Conservation (phyloP, 352 stramenopile species). For the Phytophthora megakarya region DNA sequence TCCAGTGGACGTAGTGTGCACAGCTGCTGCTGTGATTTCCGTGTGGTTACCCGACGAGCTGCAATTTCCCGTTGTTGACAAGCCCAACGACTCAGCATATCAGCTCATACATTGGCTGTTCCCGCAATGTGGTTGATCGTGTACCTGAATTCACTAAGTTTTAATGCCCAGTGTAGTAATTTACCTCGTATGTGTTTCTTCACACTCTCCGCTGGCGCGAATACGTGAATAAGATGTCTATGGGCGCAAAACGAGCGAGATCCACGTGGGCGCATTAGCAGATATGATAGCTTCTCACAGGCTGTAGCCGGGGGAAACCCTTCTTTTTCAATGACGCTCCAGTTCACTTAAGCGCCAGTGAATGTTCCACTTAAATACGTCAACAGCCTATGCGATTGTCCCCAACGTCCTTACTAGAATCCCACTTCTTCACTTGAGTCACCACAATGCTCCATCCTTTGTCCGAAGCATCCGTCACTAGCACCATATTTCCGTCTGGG, state of each 20-base stretch:
- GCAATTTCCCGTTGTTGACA: neutral
- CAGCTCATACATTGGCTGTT: slow-evolving; percentile 9
- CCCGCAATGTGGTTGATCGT: slow-evolving; percentile 10
- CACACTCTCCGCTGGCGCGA: neutral
- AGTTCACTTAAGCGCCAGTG: neutral
- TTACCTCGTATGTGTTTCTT: slow-evolving; percentile 16
- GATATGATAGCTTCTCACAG: slow-evolving; percentile 5
- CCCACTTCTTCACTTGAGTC: neutral
- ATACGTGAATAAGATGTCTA: slow-evolving; percentile 10
- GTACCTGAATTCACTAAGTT: slow-evolving; percentile 15
- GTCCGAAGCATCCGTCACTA: neutral
- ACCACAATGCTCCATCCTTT: neutral
- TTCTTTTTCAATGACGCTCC: slow-evolving; percentile 10
- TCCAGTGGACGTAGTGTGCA: neutral
- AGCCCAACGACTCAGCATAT: slow-evolving; percentile 19
- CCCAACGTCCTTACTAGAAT: neutral
- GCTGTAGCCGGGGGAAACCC: neutral
- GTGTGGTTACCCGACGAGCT: neutral
- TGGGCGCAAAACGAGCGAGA: slow-evolving; percentile 5
- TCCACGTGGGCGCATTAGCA: neutral
- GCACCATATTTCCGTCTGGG: neutral
- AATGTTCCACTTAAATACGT: slow-evolving; percentile 7
- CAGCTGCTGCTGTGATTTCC: neutral
- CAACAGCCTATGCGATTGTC: slow-evolving; percentile 1
- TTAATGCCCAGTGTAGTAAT: neutral